Evolutionary conservation across 306 rosid genomes (phyloP), one percentile per base, ranked within the genome.

Genomic region (Hippophae rhamnoides): DNA sequence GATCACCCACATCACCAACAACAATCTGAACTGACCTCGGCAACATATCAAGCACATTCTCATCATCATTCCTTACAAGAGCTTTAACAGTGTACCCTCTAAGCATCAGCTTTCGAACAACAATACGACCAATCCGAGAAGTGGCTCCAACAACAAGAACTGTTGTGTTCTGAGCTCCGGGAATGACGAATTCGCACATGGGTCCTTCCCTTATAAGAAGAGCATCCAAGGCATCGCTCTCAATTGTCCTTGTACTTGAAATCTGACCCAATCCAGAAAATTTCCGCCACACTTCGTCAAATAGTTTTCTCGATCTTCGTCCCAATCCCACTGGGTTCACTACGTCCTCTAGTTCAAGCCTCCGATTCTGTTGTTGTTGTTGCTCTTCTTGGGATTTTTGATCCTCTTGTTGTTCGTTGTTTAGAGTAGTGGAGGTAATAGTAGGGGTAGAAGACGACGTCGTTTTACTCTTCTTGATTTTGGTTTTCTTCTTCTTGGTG

Each of bases 121-220:
- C 83, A 12, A 90, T 81, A 45, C 96, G 92, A 42, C 98, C 96
- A 10, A 92, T 87, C 38, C 86, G 82, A 47, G 96, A 87, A 42
- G 98, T 92, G 64, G 96, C 89, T 13, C 96, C 98, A 58, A 92
- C 89, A 53, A 92, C 98, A 42, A 92, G 86, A 14, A 92, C 93
- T 23, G 87, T 81, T 14, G 92, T 92, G 64, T 79, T 87, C 72
- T 87, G 96, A 48, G 96, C 98, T 3, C 96, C 96, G 45, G 98
- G 96, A 58, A 85, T 83, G 3, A 82, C 92, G 27, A 87, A 90
- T 80, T 87, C 96, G 43, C 98, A 90, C 92, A 90, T 78, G 10
- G 98, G 98, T 0, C 96, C 96, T 54, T 85, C 96, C 60, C 90
- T 77, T 7, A 85, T 77, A 27, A 90, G 92, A 64, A 87, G 82